phyloP scores from a whole-genome alignment of 371 early-diverging fungal species.

The Mycotypha africana region DNA sequence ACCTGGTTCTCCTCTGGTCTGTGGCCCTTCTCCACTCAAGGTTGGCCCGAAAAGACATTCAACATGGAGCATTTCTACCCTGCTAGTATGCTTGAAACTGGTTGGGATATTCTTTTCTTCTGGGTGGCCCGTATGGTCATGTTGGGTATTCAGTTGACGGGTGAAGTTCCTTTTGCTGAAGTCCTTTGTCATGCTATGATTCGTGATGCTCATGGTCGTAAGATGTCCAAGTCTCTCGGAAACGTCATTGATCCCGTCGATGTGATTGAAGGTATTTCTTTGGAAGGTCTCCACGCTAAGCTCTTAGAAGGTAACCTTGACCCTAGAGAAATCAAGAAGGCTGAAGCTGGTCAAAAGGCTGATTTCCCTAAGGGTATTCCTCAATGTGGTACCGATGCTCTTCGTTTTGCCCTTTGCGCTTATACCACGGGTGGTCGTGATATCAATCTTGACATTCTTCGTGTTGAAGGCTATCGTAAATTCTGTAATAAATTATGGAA shows the following conservation, averaged over 20 bases:
- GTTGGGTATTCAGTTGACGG: slow-evolving; percentile 95
- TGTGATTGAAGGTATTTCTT: slow-evolving; percentile 93
- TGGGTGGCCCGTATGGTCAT: slow-evolving; percentile 99
- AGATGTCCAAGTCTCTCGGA: slow-evolving; percentile 99
- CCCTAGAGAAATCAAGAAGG: slow-evolving; percentile 87
- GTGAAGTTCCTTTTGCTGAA: slow-evolving; percentile 92
- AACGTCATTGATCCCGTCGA: slow-evolving; percentile 99
- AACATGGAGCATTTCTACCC: slow-evolving; percentile 94
- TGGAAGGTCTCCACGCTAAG: slow-evolving; percentile 74
- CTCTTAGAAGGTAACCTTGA: slow-evolving; percentile 89
- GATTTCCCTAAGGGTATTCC: slow-evolving; percentile 99
- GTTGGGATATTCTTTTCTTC: slow-evolving; percentile 99
- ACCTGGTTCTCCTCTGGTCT: slow-evolving; percentile 99
- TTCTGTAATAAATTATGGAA: slow-evolving; percentile 99
- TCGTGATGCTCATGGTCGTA: slow-evolving; percentile 99
- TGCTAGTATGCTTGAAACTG: slow-evolving; percentile 94
- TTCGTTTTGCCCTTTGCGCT: slow-evolving; percentile 95
- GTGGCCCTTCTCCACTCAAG: slow-evolving; percentile 98
- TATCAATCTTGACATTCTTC: slow-evolving; percentile 95
- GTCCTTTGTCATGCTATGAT: slow-evolving; percentile 99
- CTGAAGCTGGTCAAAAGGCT: slow-evolving; percentile 80
- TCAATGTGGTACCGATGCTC: slow-evolving; percentile 98
- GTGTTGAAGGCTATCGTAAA: slow-evolving; percentile 98
- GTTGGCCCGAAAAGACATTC: slow-evolving; percentile 91
- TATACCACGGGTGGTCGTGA: slow-evolving; percentile 92